Base-by-base conservation (phyloP, 2,329 filamentous ascomycete species). In the Sordariomycetes sp. region DNA sequence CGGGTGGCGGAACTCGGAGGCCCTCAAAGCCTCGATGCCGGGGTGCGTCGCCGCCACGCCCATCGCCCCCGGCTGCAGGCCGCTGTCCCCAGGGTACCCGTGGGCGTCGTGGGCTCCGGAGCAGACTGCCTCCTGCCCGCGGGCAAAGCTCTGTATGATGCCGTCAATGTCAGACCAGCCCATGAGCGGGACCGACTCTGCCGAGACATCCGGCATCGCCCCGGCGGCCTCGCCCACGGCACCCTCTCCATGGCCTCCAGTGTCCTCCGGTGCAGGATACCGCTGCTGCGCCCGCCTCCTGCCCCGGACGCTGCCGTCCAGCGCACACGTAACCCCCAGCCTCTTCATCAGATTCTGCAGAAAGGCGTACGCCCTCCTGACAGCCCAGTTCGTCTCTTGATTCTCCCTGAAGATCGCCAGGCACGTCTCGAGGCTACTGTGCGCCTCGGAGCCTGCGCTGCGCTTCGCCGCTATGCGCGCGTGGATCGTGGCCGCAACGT, bases 401-500 rank as follows among this genome's bases (percentile, higher is more conserved):
- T 79, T 78, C 36, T 76, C 72, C 15, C 69, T 63, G 25, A 79
- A 76, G 0, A 78, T 71, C 0, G 69, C 68, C 1, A 79, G 61
- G 57, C 76, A 79, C 0, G 70, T 73, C 32, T 69, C 67, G 0
- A 79, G 65, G 52, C 66, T 68, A 2, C 63, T 60, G 58, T 74
- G 69, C 0, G 74, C 70, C 3, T 71, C 67, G 0, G 72, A 75
- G 0, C 67, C 66, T 0, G 63, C 64, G 8, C 69, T 68, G 10
- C 73, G 68, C 51, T 74, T 73, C 2, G 77, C 74, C 0, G 77
- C 76, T 6, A 76, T 74, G 2, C 76, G 75, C 0, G 73, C 74
- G 55, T 76, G 73, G 20, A 81, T 79, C 0, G 76, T 80, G 0
- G 76, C 76, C 3, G 72, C 72, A 1, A 80, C 76, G 58, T 81